Conservation (phyloP, 2,329 filamentous ascomycete species). For the Fusarium sp. region DNA sequence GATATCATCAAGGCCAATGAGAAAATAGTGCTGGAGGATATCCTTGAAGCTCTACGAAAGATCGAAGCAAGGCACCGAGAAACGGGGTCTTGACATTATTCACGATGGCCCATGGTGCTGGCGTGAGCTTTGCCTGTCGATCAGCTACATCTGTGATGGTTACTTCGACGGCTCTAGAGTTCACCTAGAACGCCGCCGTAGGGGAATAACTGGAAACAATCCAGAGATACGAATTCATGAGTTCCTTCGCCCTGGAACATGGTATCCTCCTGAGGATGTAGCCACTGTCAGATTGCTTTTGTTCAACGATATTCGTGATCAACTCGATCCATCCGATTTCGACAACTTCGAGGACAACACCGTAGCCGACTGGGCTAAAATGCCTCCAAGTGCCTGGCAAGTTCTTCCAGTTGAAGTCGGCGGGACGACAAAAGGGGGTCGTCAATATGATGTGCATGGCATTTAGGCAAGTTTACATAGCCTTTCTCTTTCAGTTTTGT, state of each 20-base stretch:
- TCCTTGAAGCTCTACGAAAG: background rate
- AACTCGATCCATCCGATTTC: background rate
- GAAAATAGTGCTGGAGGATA: background rate
- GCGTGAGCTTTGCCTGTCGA: background rate
- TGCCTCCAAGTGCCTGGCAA: background rate
- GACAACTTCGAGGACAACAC: background rate
- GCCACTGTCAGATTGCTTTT: background rate
- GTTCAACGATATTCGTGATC: background rate
- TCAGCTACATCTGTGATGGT: background rate
- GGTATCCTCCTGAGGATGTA: background rate
- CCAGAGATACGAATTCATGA: background rate
- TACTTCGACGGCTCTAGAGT: background rate
- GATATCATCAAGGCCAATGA: background rate
- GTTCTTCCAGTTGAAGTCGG: background rate
- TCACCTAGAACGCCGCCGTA: background rate
- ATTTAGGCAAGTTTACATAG: background rate
- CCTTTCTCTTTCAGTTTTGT: background rate
- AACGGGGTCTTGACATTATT: background rate
- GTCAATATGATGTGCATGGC: background rate
- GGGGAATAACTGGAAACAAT: background rate
- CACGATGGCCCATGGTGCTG: background rate
- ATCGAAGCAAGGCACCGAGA: background rate
- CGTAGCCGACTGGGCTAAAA: background rate
- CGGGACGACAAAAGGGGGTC: too few species aligned
- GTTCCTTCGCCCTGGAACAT: background rate